Percentiles rank a stretch among this genome's conserved stretches.
Conservation (phyloP, 192 early-diverging fungal genomes). For the Podila clonocystis region DNA sequence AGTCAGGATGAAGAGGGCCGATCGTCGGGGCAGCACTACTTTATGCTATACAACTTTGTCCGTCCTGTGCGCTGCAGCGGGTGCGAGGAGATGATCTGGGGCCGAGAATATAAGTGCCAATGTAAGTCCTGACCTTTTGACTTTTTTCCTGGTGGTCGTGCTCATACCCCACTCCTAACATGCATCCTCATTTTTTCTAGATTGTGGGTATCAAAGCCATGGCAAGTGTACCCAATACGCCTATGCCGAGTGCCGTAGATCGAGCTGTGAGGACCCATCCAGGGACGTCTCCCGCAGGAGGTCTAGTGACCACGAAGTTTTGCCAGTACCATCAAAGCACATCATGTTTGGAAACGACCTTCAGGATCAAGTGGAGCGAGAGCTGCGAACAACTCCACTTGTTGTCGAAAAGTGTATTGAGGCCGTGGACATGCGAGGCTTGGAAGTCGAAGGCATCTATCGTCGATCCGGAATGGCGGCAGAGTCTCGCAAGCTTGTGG, state of each 20-base stretch:
- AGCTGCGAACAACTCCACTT: slow-evolving; percentile 65
- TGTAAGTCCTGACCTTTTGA: slow-evolving; percentile 18
- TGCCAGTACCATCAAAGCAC: background rate
- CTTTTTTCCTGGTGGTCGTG: background rate
- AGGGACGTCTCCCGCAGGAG: slow-evolving; percentile 4
- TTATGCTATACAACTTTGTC: slow-evolving; percentile 32
- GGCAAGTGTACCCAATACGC: slow-evolving; percentile 37
- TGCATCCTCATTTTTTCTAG: slow-evolving; percentile 5
- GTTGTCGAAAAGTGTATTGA: slow-evolving; percentile 71
- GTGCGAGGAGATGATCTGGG: slow-evolving; percentile 64
- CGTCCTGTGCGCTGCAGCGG: slow-evolving; percentile 56
- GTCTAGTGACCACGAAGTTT: slow-evolving; percentile 12
- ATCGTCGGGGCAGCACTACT: slow-evolving; percentile 5
- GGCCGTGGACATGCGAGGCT: slow-evolving; percentile 66
- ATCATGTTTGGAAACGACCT: slow-evolving; percentile 74
- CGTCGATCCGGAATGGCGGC: slow-evolving; percentile 76
- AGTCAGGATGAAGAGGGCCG: background rate
- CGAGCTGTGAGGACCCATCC: slow-evolving; percentile 7
- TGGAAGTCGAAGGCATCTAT: slow-evolving; percentile 82
- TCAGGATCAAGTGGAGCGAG: slow-evolving; percentile 56
- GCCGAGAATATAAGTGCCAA: slow-evolving; percentile 54
- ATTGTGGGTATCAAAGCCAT: slow-evolving; percentile 55
- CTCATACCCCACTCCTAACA: background rate
- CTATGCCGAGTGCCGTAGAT: slow-evolving; percentile 1
- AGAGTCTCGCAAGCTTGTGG: slow-evolving; percentile 69